These are phyloP conservation scores for Dentipellis fragilis DNA, from an alignment of 768 basidiomycete genomes.

Conservation along the genomic window DNA sequence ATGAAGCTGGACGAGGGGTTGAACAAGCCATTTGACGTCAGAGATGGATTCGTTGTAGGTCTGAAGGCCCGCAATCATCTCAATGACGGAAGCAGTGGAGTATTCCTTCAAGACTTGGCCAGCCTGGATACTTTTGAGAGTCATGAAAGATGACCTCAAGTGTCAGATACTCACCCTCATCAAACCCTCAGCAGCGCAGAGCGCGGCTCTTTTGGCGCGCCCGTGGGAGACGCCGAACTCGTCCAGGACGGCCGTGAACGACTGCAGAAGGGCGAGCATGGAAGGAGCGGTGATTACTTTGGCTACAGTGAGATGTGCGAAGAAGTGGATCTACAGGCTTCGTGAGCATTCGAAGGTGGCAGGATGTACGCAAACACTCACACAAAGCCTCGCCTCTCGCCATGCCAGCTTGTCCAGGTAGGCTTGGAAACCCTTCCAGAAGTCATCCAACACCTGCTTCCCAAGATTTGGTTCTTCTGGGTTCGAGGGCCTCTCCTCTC, in stretches of 20 bases:
- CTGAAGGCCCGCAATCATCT: conserved; percentile 66
- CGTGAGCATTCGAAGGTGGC: neutral
- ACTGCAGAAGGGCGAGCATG: conserved; percentile 70
- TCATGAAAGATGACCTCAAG: neutral
- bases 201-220: conserved; percentile 71
- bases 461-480: conserved; percentile 38
- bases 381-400: conserved; percentile 83
- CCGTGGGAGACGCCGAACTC: conserved; percentile 83
- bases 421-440: conserved; percentile 84
- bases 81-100: conserved; percentile 46
- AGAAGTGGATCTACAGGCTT: conserved; percentile 72
- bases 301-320: conserved; percentile 77
- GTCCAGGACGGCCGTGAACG: conserved; percentile 79
- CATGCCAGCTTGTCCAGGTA: conserved; percentile 85
- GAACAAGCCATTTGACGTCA: conserved; percentile 54
- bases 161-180: conserved; percentile 43
- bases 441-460: conserved; percentile 72
- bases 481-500: conserved; percentile 20
- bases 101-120: conserved; percentile 57
- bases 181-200: conserved; percentile 75
- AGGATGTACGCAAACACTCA: conserved; percentile 29
- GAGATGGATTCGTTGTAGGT: conserved; percentile 53
- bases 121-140: conserved; percentile 32
- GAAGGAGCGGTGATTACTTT: conserved; percentile 68
- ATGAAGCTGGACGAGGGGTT: conserved; percentile 47